Evolutionary conservation across 1,284 basidiomycete genomes (phyloP), one percentile per base, ranked within the genome.

Genomic region (Moesziomyces globuligerus): DNA sequence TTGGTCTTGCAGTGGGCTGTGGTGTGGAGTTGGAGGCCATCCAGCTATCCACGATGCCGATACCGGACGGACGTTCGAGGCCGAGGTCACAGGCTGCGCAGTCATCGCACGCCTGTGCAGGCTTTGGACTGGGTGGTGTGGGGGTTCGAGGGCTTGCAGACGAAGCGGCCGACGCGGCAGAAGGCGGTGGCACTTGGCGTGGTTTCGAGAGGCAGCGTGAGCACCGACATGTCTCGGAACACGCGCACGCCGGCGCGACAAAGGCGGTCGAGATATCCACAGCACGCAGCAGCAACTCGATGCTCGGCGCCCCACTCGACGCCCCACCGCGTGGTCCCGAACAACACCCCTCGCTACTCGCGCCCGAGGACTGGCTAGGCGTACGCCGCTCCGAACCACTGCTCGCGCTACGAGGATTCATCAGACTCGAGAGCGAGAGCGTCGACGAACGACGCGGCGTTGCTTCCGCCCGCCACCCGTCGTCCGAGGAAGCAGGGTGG

Each of bases 351-450:
- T 24, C 32, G 45, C 36, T 3, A 28, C 45, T 4, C 7, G 26
- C 24, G 44, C 44, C 3, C 4, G 9, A 18, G 38, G 10, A 18
- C 18, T 10, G 9, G 38, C n/a, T n/a, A n/a, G n/a, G n/a, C n/a
- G n/a, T n/a, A 13, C 38, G 2, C 20, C 20, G 21, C n/a, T 23
- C 51, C 57, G 37, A n/a, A n/a, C n/a, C n/a, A n/a, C n/a, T n/a
- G n/a, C n/a, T n/a, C n/a, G n/a, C n/a, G n/a, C n/a, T n/a, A n/a
- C 76, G 77, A 9, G 76, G 76, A 25, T 78, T 78, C 56, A 78
- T 72, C 28, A 78, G 57, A 24, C 56, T 69, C 9, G 71, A 69
- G 3, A 78, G 72, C 23, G 73, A 75, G 7, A 75, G 61, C 11
- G 72, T 70, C 11, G 66, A 55, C 21, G 43, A 46, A 8, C 60